These are phyloP conservation scores for Bolboschoenus planiculmis DNA, from an alignment of 176 grass and related monocot genomes.

Conservation along the genomic window DNA sequence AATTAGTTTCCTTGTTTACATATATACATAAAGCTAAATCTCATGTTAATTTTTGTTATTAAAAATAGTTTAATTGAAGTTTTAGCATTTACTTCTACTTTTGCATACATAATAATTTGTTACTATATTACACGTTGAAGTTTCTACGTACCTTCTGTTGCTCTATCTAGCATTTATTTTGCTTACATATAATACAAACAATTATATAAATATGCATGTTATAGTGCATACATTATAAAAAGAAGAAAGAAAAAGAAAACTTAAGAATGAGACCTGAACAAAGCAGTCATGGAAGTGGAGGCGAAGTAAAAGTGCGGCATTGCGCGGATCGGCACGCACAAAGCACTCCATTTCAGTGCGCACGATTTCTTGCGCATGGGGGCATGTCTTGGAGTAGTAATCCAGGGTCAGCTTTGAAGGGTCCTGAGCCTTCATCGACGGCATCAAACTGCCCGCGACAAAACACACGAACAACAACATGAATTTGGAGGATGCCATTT, in stretches of 20 bases:
- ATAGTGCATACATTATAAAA: too few relatives aligned
- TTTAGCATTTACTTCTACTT: neutral
- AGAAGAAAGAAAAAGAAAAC: neutral
- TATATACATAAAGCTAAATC: neutral
- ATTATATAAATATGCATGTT: neutral
- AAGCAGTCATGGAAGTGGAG: constrained; percentile 98
- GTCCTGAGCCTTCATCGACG: constrained; percentile 38
- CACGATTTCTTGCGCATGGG: constrained; percentile 50
- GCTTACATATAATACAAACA: neutral
- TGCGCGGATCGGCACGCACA: constrained; percentile 50
- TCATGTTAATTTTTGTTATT: neutral
- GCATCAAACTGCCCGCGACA: constrained; percentile 18
- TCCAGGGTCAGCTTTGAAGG: constrained; percentile 59
- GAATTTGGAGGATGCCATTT: constrained; percentile 18
- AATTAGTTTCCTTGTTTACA: neutral
- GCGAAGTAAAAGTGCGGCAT: constrained; percentile 69
- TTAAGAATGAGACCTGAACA: constrained; percentile 47
- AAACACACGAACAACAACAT: constrained; percentile 19
- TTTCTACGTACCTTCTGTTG: neutral
- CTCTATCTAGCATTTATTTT: neutral
- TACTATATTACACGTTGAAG: neutral
- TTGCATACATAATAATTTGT: neutral
- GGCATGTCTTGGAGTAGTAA: constrained; percentile 86
- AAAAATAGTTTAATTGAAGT: neutral
- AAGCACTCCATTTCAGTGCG: constrained; percentile 74